phyloP scores from a whole-genome alignment of 129 eudicot species.

The Helianthus tuberosus region DNA sequence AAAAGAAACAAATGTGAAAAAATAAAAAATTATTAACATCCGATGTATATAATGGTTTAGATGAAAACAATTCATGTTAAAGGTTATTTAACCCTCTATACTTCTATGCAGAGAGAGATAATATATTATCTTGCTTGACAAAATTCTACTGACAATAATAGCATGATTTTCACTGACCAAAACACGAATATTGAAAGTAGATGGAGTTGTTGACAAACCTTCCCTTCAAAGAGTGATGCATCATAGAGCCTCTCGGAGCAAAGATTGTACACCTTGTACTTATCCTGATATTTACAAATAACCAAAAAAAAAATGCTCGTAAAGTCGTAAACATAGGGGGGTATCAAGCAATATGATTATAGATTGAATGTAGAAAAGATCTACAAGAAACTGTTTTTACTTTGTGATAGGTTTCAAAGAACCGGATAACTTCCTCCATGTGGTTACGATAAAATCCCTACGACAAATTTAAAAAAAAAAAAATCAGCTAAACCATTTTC shows the following conservation, averaged over 20 bases:
- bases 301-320: neutral
- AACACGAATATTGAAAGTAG: conserved; percentile 9
- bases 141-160: conserved; percentile 8
- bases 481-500: conserved; percentile 7
- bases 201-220: conserved; percentile 53
- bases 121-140: neutral
- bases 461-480: conserved; percentile 24
- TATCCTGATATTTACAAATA: conserved; percentile 55
- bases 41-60: neutral
- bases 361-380: neutral
- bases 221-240: conserved; percentile 95
- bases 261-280: conserved; percentile 96
- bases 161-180: conserved; percentile 2
- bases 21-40: neutral
- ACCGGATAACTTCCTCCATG: conserved; percentile 95
- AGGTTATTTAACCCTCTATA: conserved; percentile 15
- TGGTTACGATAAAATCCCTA: conserved; percentile 96
- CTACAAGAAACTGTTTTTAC: conserved; percentile 34
- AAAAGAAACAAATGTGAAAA: conserved; percentile 1
- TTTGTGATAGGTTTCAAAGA: conserved; percentile 96
- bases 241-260: conserved; percentile 97
- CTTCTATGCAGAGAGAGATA: conserved; percentile 13
- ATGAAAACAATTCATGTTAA: neutral
- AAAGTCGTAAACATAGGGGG: neutral
- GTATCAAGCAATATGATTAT: conserved; percentile 2